phyloP scores from a whole-genome alignment of 495 filamentous ascomycete species.

The Lindgomyces ingoldianus region DNA sequence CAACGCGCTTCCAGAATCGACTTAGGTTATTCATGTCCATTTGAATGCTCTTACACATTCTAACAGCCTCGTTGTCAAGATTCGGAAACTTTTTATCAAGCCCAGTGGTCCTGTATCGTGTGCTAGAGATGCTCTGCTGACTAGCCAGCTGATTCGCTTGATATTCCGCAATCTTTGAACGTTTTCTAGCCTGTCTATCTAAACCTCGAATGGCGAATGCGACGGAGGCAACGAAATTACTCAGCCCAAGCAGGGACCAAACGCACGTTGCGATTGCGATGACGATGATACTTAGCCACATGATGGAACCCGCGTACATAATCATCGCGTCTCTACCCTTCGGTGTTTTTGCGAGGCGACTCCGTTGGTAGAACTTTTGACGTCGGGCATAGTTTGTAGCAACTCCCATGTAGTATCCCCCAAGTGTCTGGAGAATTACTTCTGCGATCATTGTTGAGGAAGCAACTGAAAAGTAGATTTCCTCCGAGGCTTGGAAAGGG shows the following conservation, averaged over 20 bases:
- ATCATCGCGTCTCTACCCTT: constrained; percentile 10
- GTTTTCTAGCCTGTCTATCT: neutral
- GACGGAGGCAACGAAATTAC: neutral
- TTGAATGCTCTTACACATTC: neutral
- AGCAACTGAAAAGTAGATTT: constrained; percentile 11
- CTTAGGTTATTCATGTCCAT: neutral
- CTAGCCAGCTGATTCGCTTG: neutral
- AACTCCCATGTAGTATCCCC: constrained; percentile 4
- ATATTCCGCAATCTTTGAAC: neutral
- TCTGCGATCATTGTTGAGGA: constrained; percentile 5
- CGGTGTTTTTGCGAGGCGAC: neutral
- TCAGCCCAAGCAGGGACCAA: constrained; percentile 7
- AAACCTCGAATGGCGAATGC: neutral
- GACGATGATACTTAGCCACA: constrained; percentile 7
- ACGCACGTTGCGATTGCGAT: constrained; percentile 8
- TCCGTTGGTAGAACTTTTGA: neutral
- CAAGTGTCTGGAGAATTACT: neutral
- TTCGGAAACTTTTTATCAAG: neutral
- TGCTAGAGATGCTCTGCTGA: neutral
- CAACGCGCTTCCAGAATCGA: neutral
- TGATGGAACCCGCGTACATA: constrained; percentile 11
- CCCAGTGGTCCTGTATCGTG: neutral
- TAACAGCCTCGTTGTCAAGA: neutral
- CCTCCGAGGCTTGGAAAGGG: constrained; percentile 6
- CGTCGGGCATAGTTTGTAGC: constrained; percentile 12